Conservation (phyloP, 352 stramenopile species). For the Phytophthora pini region DNA sequence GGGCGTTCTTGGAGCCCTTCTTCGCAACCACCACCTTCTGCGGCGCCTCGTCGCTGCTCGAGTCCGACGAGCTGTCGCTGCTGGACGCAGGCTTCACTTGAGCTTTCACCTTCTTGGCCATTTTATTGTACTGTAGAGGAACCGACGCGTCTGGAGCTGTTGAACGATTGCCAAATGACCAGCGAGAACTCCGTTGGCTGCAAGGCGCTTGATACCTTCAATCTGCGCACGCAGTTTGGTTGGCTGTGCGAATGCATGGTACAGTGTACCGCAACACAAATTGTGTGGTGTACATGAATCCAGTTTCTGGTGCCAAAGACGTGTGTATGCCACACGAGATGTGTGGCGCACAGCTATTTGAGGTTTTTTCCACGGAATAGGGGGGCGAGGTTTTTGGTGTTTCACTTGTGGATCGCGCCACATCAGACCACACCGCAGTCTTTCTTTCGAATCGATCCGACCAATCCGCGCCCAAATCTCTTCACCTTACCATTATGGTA, state of each 20-base stretch:
- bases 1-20: slow-evolving; percentile 53
- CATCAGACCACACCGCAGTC: slow-evolving; percentile 31
- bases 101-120: slow-evolving; percentile 65
- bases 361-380: slow-evolving; percentile 28
- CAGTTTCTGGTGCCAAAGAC: neutral
- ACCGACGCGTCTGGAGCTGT: slow-evolving; percentile 4
- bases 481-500: slow-evolving; percentile 22
- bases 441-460: slow-evolving; percentile 39
- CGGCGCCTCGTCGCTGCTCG: slow-evolving; percentile 60
- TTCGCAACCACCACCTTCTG: slow-evolving; percentile 59
- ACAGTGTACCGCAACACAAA: slow-evolving; percentile 14
- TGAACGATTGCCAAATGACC: slow-evolving; percentile 47
- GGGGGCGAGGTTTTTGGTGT: slow-evolving; percentile 43
- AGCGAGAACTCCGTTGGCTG: slow-evolving; percentile 18
- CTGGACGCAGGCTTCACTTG: slow-evolving; percentile 51
- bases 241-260: slow-evolving; percentile 29
- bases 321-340: slow-evolving; percentile 26
- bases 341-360: slow-evolving; percentile 38
- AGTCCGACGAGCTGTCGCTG: slow-evolving; percentile 60
- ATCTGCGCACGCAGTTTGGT: slow-evolving; percentile 27
- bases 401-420: slow-evolving; percentile 36
- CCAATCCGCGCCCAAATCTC: slow-evolving; percentile 15
- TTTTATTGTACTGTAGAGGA: slow-evolving; percentile 14
- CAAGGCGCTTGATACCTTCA: slow-evolving; percentile 45
- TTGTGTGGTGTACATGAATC: slow-evolving; percentile 9